Evolutionary conservation across 1,139 yeast genomes (phyloP).

Genomic region (Yamadazyma pseudoaaseri): DNA sequence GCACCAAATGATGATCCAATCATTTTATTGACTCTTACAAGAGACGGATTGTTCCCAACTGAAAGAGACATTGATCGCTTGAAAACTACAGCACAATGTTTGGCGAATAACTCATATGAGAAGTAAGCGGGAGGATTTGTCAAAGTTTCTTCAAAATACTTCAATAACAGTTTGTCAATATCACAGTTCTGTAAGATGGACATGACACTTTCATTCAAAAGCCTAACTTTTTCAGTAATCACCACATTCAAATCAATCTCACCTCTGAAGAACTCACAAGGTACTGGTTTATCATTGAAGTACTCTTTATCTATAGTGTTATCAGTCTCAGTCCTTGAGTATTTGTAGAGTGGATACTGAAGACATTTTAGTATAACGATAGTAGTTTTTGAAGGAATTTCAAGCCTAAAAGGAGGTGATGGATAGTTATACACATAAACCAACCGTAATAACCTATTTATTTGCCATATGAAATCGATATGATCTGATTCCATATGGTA

Average conservation of each 20-base stretch:
- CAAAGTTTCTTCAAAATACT: constrained; percentile 6
- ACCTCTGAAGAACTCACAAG: constrained; percentile 16
- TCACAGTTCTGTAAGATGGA: constrained; percentile 9
- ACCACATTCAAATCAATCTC: constrained; percentile 6
- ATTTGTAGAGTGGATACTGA: constrained; percentile 13
- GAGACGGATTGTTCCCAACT: not conserved
- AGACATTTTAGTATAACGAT: constrained; percentile 8
- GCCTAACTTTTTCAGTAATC: constrained; percentile 9
- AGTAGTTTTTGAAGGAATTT: constrained; percentile 4
- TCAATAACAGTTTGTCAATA: constrained; percentile 6
- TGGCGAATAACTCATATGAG: constrained; percentile 10
- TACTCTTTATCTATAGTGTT: constrained; percentile 4
- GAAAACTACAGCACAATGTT: not conserved
- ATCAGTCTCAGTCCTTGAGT: constrained; percentile 8
- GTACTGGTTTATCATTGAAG: constrained; percentile 2
- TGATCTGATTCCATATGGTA: constrained; percentile 9
- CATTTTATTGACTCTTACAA: no score
- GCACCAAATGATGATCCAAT: not conserved
- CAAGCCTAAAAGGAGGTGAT: constrained; percentile 2
- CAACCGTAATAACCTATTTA: constrained; percentile 8
- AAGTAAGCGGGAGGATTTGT: constrained; percentile 10
- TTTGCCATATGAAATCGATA: constrained; percentile 14
- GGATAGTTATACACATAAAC: constrained; percentile 2
- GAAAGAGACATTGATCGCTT: not conserved
- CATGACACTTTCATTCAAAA: constrained; percentile 5